A percentile compares a stretch with the other conserved stretches of the same genome.
phyloP scores from a whole-genome alignment of 2,329 filamentous ascomycete species.

The Cladosporium sp. region DNA sequence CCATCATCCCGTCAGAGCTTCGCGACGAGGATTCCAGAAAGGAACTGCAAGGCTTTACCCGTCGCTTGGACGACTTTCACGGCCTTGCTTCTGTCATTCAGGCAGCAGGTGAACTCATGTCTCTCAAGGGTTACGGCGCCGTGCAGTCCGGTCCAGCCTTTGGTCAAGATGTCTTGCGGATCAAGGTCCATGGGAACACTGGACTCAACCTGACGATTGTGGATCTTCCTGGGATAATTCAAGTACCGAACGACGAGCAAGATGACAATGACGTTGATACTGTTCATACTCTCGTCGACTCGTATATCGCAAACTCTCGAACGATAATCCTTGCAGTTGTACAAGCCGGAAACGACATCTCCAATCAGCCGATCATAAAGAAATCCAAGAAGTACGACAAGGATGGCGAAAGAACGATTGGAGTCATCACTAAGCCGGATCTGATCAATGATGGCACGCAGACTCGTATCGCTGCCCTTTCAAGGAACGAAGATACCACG shows the following conservation, averaged over 20 bases:
- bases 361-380: constrained; percentile 42
- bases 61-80: not conserved
- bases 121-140: not conserved
- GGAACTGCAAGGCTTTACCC: not conserved
- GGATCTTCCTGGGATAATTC: constrained; percentile 31
- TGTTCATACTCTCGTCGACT: constrained; percentile 39
- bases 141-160: constrained; percentile 15
- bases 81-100: not conserved
- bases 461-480: constrained; percentile 29
- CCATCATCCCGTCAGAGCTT: constrained; percentile 55
- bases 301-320: constrained; percentile 40
- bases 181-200: constrained; percentile 25
- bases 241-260: constrained; percentile 32
- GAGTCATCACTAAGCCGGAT: constrained; percentile 39
- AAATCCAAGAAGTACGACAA: constrained; percentile 38
- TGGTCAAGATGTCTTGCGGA: constrained; percentile 23
- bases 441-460: constrained; percentile 28
- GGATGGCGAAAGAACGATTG: constrained; percentile 32
- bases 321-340: constrained; percentile 46
- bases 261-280: constrained; percentile 38
- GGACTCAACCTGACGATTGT: constrained; percentile 27
- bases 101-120: not conserved
- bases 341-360: constrained; percentile 44
- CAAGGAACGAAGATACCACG: constrained; percentile 31
- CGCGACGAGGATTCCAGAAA: not conserved